A percentile compares a stretch with the other conserved stretches of the same genome.
These are phyloP conservation scores for Colletotrichum chlorophyti DNA, from an alignment of 2,329 filamentous ascomycete genomes.

Conservation along the genomic window DNA sequence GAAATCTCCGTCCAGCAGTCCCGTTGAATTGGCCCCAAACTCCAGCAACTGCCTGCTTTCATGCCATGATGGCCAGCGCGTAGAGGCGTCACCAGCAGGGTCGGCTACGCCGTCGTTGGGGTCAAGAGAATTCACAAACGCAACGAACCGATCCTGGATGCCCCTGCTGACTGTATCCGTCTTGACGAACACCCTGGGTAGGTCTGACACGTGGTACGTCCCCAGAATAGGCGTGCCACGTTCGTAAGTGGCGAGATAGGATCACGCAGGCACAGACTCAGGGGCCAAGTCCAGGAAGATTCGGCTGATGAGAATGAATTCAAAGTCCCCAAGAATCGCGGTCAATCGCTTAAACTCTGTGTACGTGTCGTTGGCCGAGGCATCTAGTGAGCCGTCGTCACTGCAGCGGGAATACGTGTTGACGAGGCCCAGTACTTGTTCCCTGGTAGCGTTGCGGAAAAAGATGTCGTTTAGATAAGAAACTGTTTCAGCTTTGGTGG, in stretches of 20 bases:
- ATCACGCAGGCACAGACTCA: conserved; percentile 72
- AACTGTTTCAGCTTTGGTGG: conserved; percentile 55
- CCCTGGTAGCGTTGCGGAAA: conserved; percentile 32
- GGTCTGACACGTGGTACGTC: conserved; percentile 76
- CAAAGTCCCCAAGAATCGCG: conserved; percentile 67
- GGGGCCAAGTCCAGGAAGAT: conserved; percentile 53
- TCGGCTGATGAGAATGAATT: conserved; percentile 51
- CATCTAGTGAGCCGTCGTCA: conserved; percentile 49
- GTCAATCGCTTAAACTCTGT: conserved; percentile 70
- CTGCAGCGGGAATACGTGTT: too few species aligned
- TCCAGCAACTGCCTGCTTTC: conserved; percentile 56
- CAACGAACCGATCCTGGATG: conserved; percentile 69
- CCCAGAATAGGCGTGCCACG: conserved; percentile 76
- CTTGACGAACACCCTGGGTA: conserved; percentile 69
- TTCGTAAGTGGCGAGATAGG: conserved; percentile 76
- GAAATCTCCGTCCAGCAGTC: conserved; percentile 46
- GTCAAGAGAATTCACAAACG: conserved; percentile 74
- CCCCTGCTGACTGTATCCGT: conserved; percentile 36
- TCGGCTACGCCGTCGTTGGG: conserved; percentile 71
- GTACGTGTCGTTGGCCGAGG: conserved; percentile 65
- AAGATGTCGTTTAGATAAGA: conserved; percentile 34
- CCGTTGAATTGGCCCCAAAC: conserved; percentile 45
- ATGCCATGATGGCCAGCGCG: conserved; percentile 52
- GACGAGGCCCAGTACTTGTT: conserved; percentile 55
- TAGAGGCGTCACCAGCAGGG: conserved; percentile 41